A percentile compares a stretch with the other conserved stretches of the same genome.
Evolutionary conservation across 164 flowering plant genomes (phyloP).

Genomic region (Vitis riparia): DNA sequence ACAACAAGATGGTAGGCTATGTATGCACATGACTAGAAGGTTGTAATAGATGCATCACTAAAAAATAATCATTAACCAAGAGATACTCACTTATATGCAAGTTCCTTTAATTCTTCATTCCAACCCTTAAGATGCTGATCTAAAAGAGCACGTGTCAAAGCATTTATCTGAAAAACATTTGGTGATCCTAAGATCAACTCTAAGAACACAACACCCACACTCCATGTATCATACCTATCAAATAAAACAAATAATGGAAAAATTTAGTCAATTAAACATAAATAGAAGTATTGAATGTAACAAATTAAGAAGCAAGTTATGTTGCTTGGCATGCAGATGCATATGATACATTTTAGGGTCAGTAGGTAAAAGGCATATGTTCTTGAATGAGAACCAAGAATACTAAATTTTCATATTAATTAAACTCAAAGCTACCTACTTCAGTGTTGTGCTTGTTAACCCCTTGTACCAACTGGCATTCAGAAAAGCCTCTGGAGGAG

Average conservation of each 20-base stretch:
- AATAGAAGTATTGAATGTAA: neutral
- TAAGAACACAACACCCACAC: constrained; percentile 93
- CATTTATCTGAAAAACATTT: constrained; percentile 81
- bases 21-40: no score
- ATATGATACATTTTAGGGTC: neutral
- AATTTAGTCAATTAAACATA: neutral
- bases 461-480: constrained; percentile 78
- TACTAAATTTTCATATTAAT: neutral
- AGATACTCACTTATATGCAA: constrained; percentile 80
- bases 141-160: constrained; percentile 66
- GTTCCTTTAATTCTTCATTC: constrained; percentile 76
- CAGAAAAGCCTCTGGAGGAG: constrained; percentile 91
- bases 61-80: neutral
- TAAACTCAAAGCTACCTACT: constrained; percentile 42
- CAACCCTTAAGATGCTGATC: constrained; percentile 90
- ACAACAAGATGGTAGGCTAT: no score
- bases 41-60: neutral
- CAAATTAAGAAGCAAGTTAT: neutral
- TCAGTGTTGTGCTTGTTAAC: constrained; percentile 44
- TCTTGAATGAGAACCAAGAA: neutral
- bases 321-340: neutral
- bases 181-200: constrained; percentile 95
- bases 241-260: constrained; percentile 2
- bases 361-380: neutral
- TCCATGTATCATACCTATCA: constrained; percentile 97